These are phyloP conservation scores for Hypomyces rosellus DNA, from an alignment of 2,329 filamentous ascomycete species.

Conservation along the genomic window DNA sequence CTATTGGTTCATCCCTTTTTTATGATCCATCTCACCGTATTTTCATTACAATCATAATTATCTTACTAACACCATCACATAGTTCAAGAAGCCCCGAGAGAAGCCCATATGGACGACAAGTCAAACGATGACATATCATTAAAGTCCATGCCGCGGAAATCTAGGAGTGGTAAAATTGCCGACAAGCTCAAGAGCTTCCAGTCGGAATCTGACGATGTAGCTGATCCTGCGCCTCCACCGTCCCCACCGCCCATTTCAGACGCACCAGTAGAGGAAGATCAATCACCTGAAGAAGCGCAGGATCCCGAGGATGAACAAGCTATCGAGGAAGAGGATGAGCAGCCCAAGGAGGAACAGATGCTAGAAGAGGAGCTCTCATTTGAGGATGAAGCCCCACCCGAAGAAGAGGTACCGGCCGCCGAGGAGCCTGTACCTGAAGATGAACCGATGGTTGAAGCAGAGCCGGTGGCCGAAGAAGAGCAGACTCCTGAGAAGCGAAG, in stretches of 20 bases:
- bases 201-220: conserved; percentile 33
- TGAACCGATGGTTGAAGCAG: conserved; percentile 21
- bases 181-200: conserved; percentile 54
- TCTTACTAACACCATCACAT: conserved; percentile 43
- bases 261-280: conserved; percentile 15
- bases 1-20: conserved; percentile 17
- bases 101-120: conserved; percentile 25
- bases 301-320: conserved; percentile 19
- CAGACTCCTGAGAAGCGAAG: conserved; percentile 24
- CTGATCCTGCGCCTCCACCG: conserved; percentile 29
- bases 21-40: neutral
- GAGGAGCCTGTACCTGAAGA: conserved; percentile 26
- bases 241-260: conserved; percentile 31
- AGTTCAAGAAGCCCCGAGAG: conserved; percentile 37
- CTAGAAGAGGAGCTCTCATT: neutral
- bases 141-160: conserved; percentile 41
- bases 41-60: conserved; percentile 32
- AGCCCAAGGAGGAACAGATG: conserved; percentile 26
- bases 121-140: conserved; percentile 28
- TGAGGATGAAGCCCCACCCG: conserved; percentile 32
- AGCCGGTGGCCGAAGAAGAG: conserved; percentile 5
- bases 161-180: conserved; percentile 46
- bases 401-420: conserved; percentile 30
- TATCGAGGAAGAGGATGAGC: neutral
- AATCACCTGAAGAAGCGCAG: conserved; percentile 1